These are phyloP conservation scores for Globisporangium yorkense DNA, from an alignment of 352 stramenopile species.

Conservation along the genomic window DNA sequence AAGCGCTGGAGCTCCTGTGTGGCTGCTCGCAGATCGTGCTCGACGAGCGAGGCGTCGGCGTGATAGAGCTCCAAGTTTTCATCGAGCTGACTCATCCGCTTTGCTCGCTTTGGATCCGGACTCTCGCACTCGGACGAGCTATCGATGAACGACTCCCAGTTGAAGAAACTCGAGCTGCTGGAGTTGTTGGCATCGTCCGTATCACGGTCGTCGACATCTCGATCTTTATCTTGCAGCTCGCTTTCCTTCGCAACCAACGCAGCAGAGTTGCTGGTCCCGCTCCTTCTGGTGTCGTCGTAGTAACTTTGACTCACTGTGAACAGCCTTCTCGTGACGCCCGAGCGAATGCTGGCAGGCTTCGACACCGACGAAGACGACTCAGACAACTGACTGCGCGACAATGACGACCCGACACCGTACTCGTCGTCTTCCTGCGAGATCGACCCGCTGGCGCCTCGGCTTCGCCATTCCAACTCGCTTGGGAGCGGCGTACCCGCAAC, in stretches of 20 bases:
- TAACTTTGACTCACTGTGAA: slow-evolving; percentile 1
- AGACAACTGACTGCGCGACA: slow-evolving; percentile 57
- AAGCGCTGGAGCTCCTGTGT: slow-evolving; percentile 4
- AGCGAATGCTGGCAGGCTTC: neutral
- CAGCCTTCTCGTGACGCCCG: neutral
- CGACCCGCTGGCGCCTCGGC: slow-evolving; percentile 24
- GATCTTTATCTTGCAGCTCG: neutral
- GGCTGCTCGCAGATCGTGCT: slow-evolving; percentile 1
- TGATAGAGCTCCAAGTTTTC: neutral
- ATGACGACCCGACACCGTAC: slow-evolving; percentile 31
- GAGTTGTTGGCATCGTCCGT: slow-evolving; percentile 10
- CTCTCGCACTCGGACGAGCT: slow-evolving; percentile 35
- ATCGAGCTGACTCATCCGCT: slow-evolving; percentile 5
- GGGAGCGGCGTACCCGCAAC: slow-evolving; percentile 20
- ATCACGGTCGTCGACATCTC: neutral
- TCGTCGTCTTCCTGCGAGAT: slow-evolving; percentile 15
- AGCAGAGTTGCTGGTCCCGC: neutral
- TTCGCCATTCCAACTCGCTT: slow-evolving; percentile 16
- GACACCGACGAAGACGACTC: slow-evolving; percentile 19
- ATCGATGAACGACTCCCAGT: slow-evolving; percentile 67
- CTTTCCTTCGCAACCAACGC: neutral
- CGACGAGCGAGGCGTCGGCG: neutral
- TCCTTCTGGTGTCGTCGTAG: neutral
- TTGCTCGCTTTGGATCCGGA: slow-evolving; percentile 17
- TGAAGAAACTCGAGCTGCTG: slow-evolving; percentile 23